Evolutionary conservation across 257 asterid species (phyloP).

Genomic region (Solanum boliviense): DNA sequence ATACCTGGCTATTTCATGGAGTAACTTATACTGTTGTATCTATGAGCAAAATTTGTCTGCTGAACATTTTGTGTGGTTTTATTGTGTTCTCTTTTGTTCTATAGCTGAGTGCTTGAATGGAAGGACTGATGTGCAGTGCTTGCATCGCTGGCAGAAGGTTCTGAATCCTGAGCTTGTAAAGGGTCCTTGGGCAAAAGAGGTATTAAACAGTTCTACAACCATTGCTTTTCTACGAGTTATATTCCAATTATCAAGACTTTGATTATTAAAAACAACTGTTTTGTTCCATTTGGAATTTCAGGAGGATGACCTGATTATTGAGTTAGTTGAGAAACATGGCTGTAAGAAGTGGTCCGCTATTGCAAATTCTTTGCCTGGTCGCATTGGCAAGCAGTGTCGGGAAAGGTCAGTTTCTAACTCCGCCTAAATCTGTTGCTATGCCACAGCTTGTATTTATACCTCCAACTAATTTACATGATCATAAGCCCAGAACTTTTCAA

Average conservation of each 20-base stretch:
- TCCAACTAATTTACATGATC: neutral
- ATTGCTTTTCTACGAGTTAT: neutral
- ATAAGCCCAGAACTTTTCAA: neutral
- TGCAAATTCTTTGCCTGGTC: conserved; percentile 62
- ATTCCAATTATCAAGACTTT: neutral
- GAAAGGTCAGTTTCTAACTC: conserved; percentile 46
- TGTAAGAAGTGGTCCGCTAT: conserved; percentile 58
- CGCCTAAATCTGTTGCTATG: neutral
- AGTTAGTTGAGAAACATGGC: conserved; percentile 55
- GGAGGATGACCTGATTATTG: conserved; percentile 66
- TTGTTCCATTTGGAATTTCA: conserved; percentile 14
- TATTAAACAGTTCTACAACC: neutral
- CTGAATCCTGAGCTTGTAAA: conserved; percentile 71
- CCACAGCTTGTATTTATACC: neutral
- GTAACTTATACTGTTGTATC: neutral
- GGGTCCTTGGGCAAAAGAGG: conserved; percentile 89
- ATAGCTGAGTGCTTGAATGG: conserved; percentile 64
- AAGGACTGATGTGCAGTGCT: conserved; percentile 76
- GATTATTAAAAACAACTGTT: neutral
- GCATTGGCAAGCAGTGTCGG: conserved; percentile 88
- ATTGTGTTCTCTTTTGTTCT: conserved; percentile 7
- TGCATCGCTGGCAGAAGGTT: conserved; percentile 93
- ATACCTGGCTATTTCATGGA: neutral
- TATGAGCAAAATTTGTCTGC: neutral
- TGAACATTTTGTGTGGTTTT: neutral